Evolutionary conservation across 331 rosid species (phyloP), one percentile per base, ranked within the genome.

Genomic region (Saraca asoca): DNA sequence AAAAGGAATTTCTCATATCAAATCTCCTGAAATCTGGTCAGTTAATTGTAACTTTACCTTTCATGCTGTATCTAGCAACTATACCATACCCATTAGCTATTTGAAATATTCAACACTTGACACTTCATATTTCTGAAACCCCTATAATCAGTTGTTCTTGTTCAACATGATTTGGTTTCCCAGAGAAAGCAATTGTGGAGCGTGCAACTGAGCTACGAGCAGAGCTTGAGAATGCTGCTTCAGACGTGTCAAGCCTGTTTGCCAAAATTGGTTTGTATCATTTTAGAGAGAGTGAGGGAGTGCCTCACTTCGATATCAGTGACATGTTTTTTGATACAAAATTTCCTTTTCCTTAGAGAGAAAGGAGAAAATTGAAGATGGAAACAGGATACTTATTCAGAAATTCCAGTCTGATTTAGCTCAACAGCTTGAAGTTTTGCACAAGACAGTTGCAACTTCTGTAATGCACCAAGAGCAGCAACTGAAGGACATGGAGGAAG

Each of bases 381-480:
- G 87, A 64, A 95, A 95, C 52, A 80, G 82, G 70, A 70, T 75
- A 71, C 96, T 95, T 66, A 91, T 95, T 59, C 95, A 95, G 72
- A 83, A 88, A 68, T 95, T 95, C 57, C 99, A 86, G 79, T 90
- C 87, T 56, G 85, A 95, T 61, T 79, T 95, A 79, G 91, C 96
- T 73, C 95, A 83, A 77, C 99, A 95, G 79, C 96, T 95, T 69
- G 97, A 95, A 82, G 74, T 81, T 82, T 78, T 95, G 87, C 97
- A 95, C 79, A 95, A 86, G 95, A 95, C 91, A 8, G 85, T 95
- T 35, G 95, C 99, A 31, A 80, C 86, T 75, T 86, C 99, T 67
- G 99, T 90, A 71, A 85, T 93, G 75, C 95, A 88, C 75, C 97
- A 95, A 74, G 97, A 95, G 83, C 93, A 80, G 78, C 96, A 94